Base-by-base conservation (phyloP, 139 green algal genomes). In the Limnomonas spitsbergensis region DNA sequence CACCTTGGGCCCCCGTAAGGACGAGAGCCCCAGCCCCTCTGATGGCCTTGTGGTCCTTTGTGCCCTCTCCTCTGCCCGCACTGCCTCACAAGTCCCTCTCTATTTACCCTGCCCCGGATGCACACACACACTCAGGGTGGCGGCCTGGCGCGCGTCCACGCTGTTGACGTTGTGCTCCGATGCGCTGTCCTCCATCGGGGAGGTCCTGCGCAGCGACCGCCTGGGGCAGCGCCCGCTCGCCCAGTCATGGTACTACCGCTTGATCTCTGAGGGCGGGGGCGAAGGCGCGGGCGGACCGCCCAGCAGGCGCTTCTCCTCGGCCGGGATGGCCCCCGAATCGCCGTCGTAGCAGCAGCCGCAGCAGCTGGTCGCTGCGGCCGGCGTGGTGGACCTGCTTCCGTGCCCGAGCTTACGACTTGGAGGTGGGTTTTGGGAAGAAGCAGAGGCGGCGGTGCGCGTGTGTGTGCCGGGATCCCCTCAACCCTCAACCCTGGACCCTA, bases 121-220 rank as follows among this genome's bases (percentile, higher is more conserved):
- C n/a, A n/a, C n/a, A 26, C 1, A 38, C 24, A 70, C 29, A 24
- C 29, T 14, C 73, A 86, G 82, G 73, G 78, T 78, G 20, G 78
- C 53, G 3, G 40, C 66, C 4, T 90, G 85, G 85, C 78, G 85
- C 14, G 75, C 82, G 2, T 71, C 69, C 9, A 34, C 40, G 31
- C 80, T 90, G 36, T 69, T 56, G 3, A 75, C 74, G 6, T 37
- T 86, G 66, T 86, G 85, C 66, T 56, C 39, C 31, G 85, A 86
- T 1, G 76, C 77, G 27, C 35, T 89, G 1, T 39, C 66, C 2
- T 72, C 71, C 3, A 56, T 70, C 29, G 56, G 56, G 4, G 56
- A 70, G 29, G 56, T 70, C 7, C 9, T 70, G 56, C 56, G 24
- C 29, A 70, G 56, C 29, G 56, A 70, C 56, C 56, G 56, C 14